A percentile compares a stretch with the other conserved stretches of the same genome.
Conservation (phyloP, 106 monocot genomes). For the Dactylorhiza incarnata region DNA sequence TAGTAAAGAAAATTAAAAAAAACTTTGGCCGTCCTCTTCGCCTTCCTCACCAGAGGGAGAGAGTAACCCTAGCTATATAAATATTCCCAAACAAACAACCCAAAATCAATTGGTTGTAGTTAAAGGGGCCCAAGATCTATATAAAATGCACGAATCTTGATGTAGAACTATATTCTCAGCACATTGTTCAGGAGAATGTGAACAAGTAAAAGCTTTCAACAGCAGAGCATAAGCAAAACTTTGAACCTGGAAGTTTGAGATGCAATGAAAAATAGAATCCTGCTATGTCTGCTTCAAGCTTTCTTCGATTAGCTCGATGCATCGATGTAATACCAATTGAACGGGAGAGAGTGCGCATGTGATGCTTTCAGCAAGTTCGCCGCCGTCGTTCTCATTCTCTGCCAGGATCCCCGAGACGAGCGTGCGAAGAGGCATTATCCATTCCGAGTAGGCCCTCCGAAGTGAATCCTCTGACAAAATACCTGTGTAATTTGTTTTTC, state of each 20-base stretch:
- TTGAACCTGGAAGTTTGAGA: background rate
- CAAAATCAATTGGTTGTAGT: too few relatives aligned
- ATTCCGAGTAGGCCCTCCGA: conserved; percentile 61
- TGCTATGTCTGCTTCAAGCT: conserved; percentile 13
- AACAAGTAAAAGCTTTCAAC: too few relatives aligned
- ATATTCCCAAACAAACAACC: too few relatives aligned
- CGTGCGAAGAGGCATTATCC: conserved; percentile 72
- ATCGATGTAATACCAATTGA: conserved; percentile 73
- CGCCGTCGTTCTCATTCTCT: conserved; percentile 32
- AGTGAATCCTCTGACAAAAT: conserved; percentile 34
- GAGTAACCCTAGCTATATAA: too few relatives aligned
- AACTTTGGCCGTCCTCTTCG: too few relatives aligned
- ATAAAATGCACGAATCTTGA: too few relatives aligned
- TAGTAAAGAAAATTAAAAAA: too few relatives aligned
- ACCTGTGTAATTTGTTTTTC: conserved; percentile 36
- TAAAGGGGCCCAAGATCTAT: too few relatives aligned
- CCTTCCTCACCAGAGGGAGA: too few relatives aligned
- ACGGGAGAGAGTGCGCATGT: conserved; percentile 60
- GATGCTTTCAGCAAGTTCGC: conserved; percentile 28
- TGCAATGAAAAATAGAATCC: background rate
- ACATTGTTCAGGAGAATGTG: too few relatives aligned
- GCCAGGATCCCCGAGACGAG: conserved; percentile 46
- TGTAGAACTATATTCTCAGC: too few relatives aligned
- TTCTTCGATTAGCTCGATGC: conserved; percentile 83
- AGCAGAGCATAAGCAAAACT: too few relatives aligned